Conservation (phyloP, 352 stramenopile genomes). For the Globisporangium radiosum region DNA sequence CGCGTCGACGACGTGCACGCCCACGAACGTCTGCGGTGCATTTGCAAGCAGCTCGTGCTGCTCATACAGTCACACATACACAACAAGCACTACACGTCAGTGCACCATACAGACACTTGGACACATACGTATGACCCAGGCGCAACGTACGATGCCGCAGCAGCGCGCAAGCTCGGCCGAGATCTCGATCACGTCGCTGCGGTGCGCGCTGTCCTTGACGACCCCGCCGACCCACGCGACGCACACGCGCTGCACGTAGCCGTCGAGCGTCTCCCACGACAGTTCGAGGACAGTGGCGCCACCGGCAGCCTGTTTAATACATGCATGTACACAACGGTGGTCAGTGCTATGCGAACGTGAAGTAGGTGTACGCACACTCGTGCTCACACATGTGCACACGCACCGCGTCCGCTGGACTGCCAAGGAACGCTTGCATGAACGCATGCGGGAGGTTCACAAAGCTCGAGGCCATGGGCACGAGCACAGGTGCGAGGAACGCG, state of each 20-base stretch:
- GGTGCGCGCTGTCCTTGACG: conserved; percentile 24
- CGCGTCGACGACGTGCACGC: conserved; percentile 67
- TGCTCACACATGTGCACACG: background rate
- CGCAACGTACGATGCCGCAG: conserved; percentile 55
- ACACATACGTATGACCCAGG: no score
- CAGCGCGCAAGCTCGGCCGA: conserved; percentile 77
- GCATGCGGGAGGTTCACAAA: conserved; percentile 64
- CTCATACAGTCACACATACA: no score
- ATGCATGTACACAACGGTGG: no score
- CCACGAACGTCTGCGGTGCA: conserved; percentile 47
- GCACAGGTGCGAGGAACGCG: conserved; percentile 52
- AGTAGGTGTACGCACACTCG: background rate
- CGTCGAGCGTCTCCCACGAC: conserved; percentile 75
- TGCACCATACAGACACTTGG: no score
- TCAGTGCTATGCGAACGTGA: background rate
- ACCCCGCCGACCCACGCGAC: conserved; percentile 63
- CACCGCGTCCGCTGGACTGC: conserved; percentile 11
- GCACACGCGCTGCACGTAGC: conserved; percentile 70
- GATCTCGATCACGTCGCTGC: conserved; percentile 79
- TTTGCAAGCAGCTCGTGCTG: conserved; percentile 62
- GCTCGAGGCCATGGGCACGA: conserved; percentile 59
- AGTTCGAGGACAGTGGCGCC: conserved; percentile 65
- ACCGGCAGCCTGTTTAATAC: conserved; percentile 16
- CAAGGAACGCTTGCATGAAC: conserved; percentile 63
- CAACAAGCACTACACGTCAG: no score